A percentile compares a stretch with the other conserved stretches of the same genome.
Evolutionary conservation across 768 basidiomycete species (phyloP).

Genomic region (Boletus speciosus): DNA sequence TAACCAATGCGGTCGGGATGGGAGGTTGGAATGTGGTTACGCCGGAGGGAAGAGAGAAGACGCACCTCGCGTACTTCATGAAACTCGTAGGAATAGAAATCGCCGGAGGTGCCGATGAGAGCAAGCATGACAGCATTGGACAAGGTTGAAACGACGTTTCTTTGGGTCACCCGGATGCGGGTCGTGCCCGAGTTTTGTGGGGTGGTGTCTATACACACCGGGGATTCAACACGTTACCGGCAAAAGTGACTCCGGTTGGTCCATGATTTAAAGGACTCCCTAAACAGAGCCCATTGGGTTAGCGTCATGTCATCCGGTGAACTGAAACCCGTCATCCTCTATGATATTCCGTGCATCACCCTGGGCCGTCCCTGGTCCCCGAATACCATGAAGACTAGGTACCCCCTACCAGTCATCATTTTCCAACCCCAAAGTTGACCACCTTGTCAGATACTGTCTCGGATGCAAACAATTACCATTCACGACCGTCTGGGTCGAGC

Average conservation of each 20-base stretch:
- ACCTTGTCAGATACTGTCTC: conserved; percentile 11
- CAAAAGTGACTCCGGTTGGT: background rate
- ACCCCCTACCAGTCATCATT: too few relatives aligned
- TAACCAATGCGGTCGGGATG: too few relatives aligned
- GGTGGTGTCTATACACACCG: background rate
- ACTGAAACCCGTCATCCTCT: conserved; percentile 30
- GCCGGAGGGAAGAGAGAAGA: too few relatives aligned
- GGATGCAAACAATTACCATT: conserved; percentile 13
- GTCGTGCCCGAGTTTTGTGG: background rate
- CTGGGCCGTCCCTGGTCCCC: conserved; percentile 36
- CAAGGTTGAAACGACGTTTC: background rate
- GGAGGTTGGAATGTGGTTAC: too few relatives aligned
- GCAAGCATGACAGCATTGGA: too few relatives aligned
- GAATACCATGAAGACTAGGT: conserved; percentile 21
- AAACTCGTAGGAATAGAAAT: too few relatives aligned
- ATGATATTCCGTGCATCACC: conserved; percentile 33
- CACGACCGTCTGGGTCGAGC: conserved; percentile 20
- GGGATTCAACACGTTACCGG: background rate
- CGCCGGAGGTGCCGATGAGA: too few relatives aligned
- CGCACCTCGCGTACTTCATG: too few relatives aligned
- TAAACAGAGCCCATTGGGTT: too few relatives aligned
- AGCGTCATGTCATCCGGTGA: conserved; percentile 6
- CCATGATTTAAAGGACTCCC: background rate
- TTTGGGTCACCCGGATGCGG: background rate
- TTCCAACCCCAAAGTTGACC: background rate